Evolutionary conservation across 139 green algal genomes (phyloP).

Genomic region (Chlamydomonas sp.): DNA sequence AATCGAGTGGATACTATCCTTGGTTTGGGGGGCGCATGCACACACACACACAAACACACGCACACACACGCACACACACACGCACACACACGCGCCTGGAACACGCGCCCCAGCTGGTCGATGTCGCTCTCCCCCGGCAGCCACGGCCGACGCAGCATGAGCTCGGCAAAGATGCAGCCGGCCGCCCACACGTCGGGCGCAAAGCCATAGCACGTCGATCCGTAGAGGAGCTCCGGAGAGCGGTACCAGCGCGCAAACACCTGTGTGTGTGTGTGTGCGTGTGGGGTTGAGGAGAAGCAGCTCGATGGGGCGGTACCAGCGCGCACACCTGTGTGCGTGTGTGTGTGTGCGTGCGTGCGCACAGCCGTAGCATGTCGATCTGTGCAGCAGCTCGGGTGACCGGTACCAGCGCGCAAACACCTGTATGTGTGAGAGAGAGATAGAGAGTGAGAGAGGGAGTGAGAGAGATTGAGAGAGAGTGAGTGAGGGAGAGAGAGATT

Average conservation of each 20-base stretch:
- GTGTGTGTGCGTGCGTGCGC: too few relatives aligned
- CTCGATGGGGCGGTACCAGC: too few relatives aligned
- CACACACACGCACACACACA: neutral
- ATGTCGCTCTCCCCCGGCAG: constrained; percentile 71
- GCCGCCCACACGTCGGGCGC: constrained; percentile 80
- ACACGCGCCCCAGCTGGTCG: constrained; percentile 78
- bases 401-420: too few relatives aligned
- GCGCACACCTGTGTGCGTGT: too few relatives aligned
- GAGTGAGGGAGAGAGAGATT: too few relatives aligned
- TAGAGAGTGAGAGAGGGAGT: too few relatives aligned
- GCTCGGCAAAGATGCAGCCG: constrained; percentile 81
- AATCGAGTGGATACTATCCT: neutral
- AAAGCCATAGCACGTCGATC: constrained; percentile 64
- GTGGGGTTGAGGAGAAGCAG: constrained; percentile 6
- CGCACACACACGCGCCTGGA: constrained; percentile 27
- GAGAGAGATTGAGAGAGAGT: too few relatives aligned
- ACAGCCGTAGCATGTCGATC: too few relatives aligned
- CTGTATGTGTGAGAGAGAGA: too few relatives aligned
- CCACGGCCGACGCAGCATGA: constrained; percentile 68
- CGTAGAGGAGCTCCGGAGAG: constrained; percentile 83
- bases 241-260: constrained; percentile 91
- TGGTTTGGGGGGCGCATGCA: too few relatives aligned
- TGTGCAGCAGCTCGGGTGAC: too few relatives aligned
- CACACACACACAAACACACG: constrained; percentile 7
- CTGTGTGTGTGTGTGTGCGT: constrained; percentile 33